A percentile compares a stretch with the other conserved stretches of the same genome.
These are phyloP conservation scores for Capsella rubella DNA, from an alignment of 441 rosid genomes.

Conservation along the genomic window DNA sequence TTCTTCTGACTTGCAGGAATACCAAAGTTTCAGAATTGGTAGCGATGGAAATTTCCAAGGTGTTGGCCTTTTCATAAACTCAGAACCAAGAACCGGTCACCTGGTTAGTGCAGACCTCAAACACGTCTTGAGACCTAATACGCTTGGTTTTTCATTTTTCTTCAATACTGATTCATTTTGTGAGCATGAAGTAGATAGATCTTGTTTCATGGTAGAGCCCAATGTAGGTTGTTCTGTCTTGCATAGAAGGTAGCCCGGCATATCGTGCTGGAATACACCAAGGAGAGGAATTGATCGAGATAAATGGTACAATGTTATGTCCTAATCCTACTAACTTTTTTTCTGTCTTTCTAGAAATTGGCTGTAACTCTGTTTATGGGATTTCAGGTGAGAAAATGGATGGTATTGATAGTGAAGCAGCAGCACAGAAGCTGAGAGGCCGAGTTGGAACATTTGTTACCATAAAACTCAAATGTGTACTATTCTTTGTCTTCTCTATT, in stretches of 20 bases:
- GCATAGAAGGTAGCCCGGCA: constrained; percentile 85
- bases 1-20: constrained; percentile 60
- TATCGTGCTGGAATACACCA: constrained; percentile 85
- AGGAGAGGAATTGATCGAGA: constrained; percentile 90
- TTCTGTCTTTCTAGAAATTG: too few relatives aligned
- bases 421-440: constrained; percentile 91
- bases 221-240: constrained; percentile 83
- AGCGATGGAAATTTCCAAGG: constrained; percentile 93
- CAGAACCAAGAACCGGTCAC: constrained; percentile 82
- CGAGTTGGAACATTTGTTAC: constrained; percentile 79
- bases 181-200: constrained; percentile 27
- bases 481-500: not conserved
- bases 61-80: constrained; percentile 77
- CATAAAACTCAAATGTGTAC: constrained; percentile 67
- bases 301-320: constrained; percentile 64
- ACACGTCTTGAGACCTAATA: constrained; percentile 9
- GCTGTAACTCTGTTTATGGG: constrained; percentile 15
- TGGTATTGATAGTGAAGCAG: constrained; percentile 76
- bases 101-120: constrained; percentile 61
- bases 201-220: constrained; percentile 34
- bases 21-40: constrained; percentile 86
- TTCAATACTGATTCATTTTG: not conserved
- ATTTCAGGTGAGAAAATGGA: constrained; percentile 73
- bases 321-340: not conserved
- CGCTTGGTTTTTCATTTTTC: not conserved